A percentile compares a stretch with the other conserved stretches of the same genome.
These are phyloP conservation scores for Globisporangium spinosum DNA, from an alignment of 352 stramenopile species.

Conservation along the genomic window DNA sequence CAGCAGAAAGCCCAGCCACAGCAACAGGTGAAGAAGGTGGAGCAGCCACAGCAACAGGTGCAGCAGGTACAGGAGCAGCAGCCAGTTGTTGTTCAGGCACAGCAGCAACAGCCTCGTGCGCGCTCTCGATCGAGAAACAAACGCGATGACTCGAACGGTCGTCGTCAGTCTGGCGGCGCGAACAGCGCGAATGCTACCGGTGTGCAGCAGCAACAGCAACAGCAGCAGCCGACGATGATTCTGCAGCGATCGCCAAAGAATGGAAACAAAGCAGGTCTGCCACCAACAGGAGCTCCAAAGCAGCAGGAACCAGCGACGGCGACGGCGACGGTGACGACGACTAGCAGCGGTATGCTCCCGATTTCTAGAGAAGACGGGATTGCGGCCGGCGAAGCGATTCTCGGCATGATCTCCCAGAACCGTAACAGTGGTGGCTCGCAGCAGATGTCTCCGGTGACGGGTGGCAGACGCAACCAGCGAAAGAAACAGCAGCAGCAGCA, in stretches of 20 bases:
- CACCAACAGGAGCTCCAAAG: slow-evolving; percentile 6
- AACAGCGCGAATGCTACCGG: not conserved
- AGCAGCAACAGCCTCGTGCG: slow-evolving; percentile 31
- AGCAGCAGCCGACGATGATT: slow-evolving; percentile 46
- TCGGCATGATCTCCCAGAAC: slow-evolving; percentile 76
- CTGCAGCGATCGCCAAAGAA: slow-evolving; percentile 55
- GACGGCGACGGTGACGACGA: slow-evolving; percentile 22
- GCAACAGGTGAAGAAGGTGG: slow-evolving; percentile 24
- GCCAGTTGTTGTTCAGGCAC: slow-evolving; percentile 14
- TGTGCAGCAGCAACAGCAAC: slow-evolving; percentile 10
- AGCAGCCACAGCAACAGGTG: slow-evolving; percentile 15
- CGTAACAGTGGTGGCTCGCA: slow-evolving; percentile 15
- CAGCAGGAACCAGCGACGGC: slow-evolving; percentile 25
- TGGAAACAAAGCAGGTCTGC: slow-evolving; percentile 21
- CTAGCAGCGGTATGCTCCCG: slow-evolving; percentile 41
- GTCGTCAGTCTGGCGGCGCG: slow-evolving; percentile 17
- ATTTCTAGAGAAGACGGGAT: slow-evolving; percentile 81
- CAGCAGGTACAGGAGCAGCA: slow-evolving; percentile 38
- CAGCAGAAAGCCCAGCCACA: slow-evolving; percentile 24
- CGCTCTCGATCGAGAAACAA: slow-evolving; percentile 55
- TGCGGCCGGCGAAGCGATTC: slow-evolving; percentile 73
- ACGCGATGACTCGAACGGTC: slow-evolving; percentile 43
- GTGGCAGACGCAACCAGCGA: slow-evolving; percentile 4
- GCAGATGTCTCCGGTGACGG: slow-evolving; percentile 6
- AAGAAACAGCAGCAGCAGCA: slow-evolving; percentile 31